phyloP scores from a whole-genome alignment of 805 yeast genomes.

The Cyberlindnera xylosilytica region DNA sequence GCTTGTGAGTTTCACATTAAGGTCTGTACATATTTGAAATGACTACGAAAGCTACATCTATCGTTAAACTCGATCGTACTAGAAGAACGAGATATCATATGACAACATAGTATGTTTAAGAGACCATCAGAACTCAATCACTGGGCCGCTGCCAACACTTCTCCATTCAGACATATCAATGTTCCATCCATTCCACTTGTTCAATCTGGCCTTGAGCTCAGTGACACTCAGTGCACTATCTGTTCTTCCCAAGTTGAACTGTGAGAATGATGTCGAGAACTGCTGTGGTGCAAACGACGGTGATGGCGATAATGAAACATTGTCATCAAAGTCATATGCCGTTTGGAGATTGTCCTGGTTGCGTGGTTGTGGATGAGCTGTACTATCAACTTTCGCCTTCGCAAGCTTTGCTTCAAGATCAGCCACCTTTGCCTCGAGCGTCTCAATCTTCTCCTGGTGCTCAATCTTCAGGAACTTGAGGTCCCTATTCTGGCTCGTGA shows the following conservation, averaged over 20 bases:
- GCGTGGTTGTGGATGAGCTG: slow-evolving; percentile 12
- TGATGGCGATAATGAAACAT: slow-evolving; percentile 22
- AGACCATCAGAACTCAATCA: slow-evolving; percentile 50
- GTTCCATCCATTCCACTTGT: slow-evolving; percentile 81
- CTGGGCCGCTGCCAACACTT: slow-evolving; percentile 62
- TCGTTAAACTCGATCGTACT: too few species aligned
- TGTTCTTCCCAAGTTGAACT: slow-evolving; percentile 18
- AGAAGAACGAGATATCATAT: too few species aligned
- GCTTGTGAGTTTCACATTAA: background rate
- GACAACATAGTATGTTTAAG: too few species aligned
- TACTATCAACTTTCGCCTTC: slow-evolving; percentile 25
- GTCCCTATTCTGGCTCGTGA: slow-evolving; percentile 38
- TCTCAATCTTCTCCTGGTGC: slow-evolving; percentile 33
- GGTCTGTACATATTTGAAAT: background rate
- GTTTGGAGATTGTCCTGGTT: slow-evolving; percentile 10
- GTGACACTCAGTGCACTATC: slow-evolving; percentile 38
- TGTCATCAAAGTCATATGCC: slow-evolving; percentile 20
- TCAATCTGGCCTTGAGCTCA: slow-evolving; percentile 53
- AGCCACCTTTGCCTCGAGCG: slow-evolving; percentile 26
- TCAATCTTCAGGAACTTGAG: slow-evolving; percentile 35
- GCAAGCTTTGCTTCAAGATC: slow-evolving; percentile 26
- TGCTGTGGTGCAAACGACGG: slow-evolving; percentile 20
- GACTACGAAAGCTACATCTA: slow-evolving; percentile 1
- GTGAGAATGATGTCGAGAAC: slow-evolving; percentile 11
- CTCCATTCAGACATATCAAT: slow-evolving; percentile 86